Conservation (phyloP, 2,329 filamentous ascomycete species). For the Elsinoe arachidis region DNA sequence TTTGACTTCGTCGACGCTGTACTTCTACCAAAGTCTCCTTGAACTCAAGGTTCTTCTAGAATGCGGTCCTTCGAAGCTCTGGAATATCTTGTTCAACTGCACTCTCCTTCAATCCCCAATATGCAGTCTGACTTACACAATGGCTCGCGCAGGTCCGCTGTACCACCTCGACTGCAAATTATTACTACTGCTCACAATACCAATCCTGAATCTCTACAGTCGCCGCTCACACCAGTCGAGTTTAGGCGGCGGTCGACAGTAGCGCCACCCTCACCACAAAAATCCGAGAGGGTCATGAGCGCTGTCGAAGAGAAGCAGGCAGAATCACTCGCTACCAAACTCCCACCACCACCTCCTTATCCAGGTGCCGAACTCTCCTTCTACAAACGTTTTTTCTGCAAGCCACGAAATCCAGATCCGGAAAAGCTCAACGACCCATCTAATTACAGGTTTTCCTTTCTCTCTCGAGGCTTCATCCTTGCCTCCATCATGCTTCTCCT, state of each 20-base stretch:
- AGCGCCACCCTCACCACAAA: neutral
- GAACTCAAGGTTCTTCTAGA: neutral
- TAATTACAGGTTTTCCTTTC: conserved; percentile 21
- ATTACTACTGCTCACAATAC: neutral
- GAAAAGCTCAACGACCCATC: conserved; percentile 4
- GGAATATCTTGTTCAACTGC: neutral
- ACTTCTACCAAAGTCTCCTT: neutral
- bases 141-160: neutral
- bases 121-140: conserved; percentile 13
- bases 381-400: conserved; percentile 8
- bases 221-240: conserved; percentile 4
- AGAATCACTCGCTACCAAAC: neutral
- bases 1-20: neutral
- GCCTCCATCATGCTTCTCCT: conserved; percentile 15
- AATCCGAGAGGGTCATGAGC: neutral
- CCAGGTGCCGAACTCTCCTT: conserved; percentile 8
- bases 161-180: neutral
- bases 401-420: conserved; percentile 1
- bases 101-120: neutral
- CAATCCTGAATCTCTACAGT: neutral
- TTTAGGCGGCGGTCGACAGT: neutral
- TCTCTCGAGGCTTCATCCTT: conserved; percentile 21
- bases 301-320: neutral
- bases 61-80: conserved; percentile 1
- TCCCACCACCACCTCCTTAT: conserved; percentile 4